A percentile compares a stretch with the other conserved stretches of the same genome.
Conservation (phyloP, 2,329 filamentous ascomycete species). For the Didymosphaeria variabile region DNA sequence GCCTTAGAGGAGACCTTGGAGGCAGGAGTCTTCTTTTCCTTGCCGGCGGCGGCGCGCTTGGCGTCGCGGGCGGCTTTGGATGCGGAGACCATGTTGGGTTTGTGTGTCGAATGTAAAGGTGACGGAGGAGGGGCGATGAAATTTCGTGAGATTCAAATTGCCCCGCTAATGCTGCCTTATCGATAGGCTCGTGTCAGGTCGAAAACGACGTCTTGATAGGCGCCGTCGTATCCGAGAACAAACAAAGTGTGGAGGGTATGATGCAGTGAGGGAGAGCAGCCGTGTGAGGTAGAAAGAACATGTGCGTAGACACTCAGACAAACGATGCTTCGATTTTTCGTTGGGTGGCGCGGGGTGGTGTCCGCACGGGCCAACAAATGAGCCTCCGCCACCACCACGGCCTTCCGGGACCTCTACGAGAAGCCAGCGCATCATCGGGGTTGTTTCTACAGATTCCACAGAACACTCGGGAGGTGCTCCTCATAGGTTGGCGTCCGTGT, state of each 20-base stretch:
- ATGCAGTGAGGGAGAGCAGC: background rate
- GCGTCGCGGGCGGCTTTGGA: slow-evolving; percentile 74
- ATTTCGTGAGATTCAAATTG: slow-evolving; percentile 18
- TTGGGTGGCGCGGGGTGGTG: slow-evolving; percentile 11
- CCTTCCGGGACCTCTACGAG: background rate
- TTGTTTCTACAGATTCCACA: too few relatives aligned
- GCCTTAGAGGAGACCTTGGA: slow-evolving; percentile 76
- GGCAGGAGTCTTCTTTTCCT: slow-evolving; percentile 77
- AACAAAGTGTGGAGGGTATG: background rate
- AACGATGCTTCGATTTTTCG: slow-evolving; percentile 10
- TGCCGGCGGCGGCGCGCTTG: slow-evolving; percentile 73
- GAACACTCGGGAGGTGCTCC: too few relatives aligned
- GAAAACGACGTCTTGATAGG: background rate
- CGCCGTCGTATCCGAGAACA: background rate
- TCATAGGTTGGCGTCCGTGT: too few relatives aligned
- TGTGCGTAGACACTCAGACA: slow-evolving; percentile 2
- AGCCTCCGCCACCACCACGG: background rate
- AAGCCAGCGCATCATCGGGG: background rate
- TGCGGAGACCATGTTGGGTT: slow-evolving; percentile 69
- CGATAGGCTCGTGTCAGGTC: slow-evolving; percentile 14
- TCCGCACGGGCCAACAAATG: background rate
- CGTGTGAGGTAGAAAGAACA: background rate
- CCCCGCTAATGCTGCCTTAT: slow-evolving; percentile 18
- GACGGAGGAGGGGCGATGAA: slow-evolving; percentile 21
- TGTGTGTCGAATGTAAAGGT: slow-evolving; percentile 21